Percentiles rank a stretch among this genome's conserved stretches.
Conservation (phyloP, 371 early-diverging fungal genomes). For the Mucor ambiguus region DNA sequence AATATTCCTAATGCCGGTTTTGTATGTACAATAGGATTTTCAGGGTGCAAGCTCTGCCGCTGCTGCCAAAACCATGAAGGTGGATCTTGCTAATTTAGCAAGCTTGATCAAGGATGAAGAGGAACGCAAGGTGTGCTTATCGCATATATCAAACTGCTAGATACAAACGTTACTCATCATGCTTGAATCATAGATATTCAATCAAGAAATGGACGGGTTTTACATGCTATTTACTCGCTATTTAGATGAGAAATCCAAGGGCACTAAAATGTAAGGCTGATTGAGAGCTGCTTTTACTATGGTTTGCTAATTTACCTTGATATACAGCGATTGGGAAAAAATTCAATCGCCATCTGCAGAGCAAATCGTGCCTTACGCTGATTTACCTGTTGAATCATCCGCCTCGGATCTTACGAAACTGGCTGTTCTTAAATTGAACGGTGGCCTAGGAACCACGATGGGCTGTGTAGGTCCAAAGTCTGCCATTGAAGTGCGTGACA, state of each 20-base stretch:
- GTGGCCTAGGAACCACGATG: constrained; percentile 99
- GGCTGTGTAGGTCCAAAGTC: constrained; percentile 99
- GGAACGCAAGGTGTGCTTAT: constrained; percentile 54
- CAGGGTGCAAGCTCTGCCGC: constrained; percentile 70
- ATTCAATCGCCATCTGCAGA: constrained; percentile 90
- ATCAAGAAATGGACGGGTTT: constrained; percentile 90
- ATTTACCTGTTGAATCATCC: constrained; percentile 55
- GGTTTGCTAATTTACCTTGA: background rate
- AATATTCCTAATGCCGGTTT: background rate
- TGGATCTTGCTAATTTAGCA: constrained; percentile 58
- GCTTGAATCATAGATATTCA: constrained; percentile 23
- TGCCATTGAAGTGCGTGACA: constrained; percentile 98
- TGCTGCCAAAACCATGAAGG: constrained; percentile 69
- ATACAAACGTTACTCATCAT: background rate
- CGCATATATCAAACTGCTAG: background rate
- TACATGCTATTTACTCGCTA: constrained; percentile 89
- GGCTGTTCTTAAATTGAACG: constrained; percentile 99
- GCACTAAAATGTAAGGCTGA: constrained; percentile 76
- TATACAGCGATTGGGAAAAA: constrained; percentile 87
- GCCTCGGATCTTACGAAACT: constrained; percentile 83
- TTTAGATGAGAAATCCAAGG: constrained; percentile 80
- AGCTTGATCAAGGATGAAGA: constrained; percentile 54
- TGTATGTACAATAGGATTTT: constrained; percentile 51
- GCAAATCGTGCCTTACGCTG: constrained; percentile 80
- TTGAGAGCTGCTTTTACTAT: background rate